These are phyloP conservation scores for Xylaria longipes DNA, from an alignment of 495 filamentous ascomycete genomes.

Conservation along the genomic window DNA sequence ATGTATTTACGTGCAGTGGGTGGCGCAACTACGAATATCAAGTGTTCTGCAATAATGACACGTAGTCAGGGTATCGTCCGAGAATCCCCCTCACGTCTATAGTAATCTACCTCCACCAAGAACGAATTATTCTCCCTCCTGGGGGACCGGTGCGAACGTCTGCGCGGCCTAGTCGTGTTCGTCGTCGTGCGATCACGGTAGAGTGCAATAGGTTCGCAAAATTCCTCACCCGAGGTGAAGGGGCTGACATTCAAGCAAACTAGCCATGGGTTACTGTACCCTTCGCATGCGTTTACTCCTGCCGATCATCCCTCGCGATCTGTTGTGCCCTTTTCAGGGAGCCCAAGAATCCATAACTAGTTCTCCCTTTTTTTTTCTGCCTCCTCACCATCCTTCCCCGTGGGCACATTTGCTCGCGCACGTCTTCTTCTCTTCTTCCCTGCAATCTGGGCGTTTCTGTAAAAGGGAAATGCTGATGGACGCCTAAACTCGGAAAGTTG, in stretches of 20 bases:
- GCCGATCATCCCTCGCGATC: slow-evolving; percentile 11
- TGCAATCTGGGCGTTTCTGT: slow-evolving; percentile 27
- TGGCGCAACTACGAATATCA: slow-evolving; percentile 22
- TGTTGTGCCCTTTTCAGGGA: slow-evolving; percentile 15
- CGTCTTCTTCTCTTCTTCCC: slow-evolving; percentile 21
- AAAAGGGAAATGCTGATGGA: slow-evolving; percentile 27
- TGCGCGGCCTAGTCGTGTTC: not conserved
- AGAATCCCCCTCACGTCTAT: slow-evolving; percentile 11
- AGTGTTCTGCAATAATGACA: slow-evolving; percentile 12
- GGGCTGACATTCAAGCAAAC: slow-evolving; percentile 3
- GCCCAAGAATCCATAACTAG: slow-evolving; percentile 12
- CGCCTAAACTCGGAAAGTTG: slow-evolving; percentile 39
- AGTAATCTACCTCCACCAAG: slow-evolving; percentile 21
- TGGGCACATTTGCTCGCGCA: slow-evolving; percentile 26
- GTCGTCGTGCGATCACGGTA: slow-evolving; percentile 13
- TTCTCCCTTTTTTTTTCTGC: slow-evolving; percentile 9
- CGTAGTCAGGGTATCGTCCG: slow-evolving; percentile 2
- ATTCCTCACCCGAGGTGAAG: slow-evolving; percentile 14
- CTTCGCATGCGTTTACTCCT: slow-evolving; percentile 7
- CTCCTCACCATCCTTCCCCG: not conserved
- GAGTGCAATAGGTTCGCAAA: slow-evolving; percentile 6
- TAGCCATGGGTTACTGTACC: slow-evolving; percentile 9
- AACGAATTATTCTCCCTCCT: slow-evolving; percentile 25
- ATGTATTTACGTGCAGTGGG: slow-evolving; percentile 26
- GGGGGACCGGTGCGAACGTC: slow-evolving; percentile 21